phyloP scores from a whole-genome alignment of 2,329 filamentous ascomycete genomes.

The Hortaea werneckii region DNA sequence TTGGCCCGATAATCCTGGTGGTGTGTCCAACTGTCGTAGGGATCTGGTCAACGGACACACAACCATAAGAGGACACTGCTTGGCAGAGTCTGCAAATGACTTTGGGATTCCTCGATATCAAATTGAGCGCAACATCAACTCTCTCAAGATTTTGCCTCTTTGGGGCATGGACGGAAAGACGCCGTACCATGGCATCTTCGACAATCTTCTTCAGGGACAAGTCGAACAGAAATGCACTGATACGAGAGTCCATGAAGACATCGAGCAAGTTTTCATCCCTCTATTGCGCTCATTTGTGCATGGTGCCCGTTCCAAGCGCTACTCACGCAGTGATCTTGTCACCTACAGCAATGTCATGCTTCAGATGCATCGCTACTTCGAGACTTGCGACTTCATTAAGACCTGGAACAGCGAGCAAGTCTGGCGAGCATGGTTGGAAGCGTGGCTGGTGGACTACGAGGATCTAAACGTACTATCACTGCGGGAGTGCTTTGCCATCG shows the following conservation, averaged over 20 bases:
- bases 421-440: too few relatives aligned
- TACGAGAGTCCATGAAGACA: slow-evolving; percentile 26
- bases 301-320: too few relatives aligned
- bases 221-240: slow-evolving; percentile 26
- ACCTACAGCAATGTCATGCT: too few relatives aligned
- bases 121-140: slow-evolving; percentile 34
- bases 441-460: too few relatives aligned
- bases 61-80: slow-evolving; percentile 34
- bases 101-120: slow-evolving; percentile 34
- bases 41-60: slow-evolving; percentile 34
- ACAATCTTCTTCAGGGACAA: slow-evolving; percentile 31
- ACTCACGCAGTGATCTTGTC: too few relatives aligned
- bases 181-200: slow-evolving; percentile 32
- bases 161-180: slow-evolving; percentile 35
- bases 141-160: slow-evolving; percentile 32
- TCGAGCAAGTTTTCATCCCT: slow-evolving; percentile 26
- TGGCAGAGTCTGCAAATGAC: slow-evolving; percentile 34
- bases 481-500: too few relatives aligned
- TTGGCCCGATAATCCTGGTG: too few relatives aligned
- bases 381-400: too few relatives aligned
- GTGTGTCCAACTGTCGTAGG: slow-evolving; percentile 28
- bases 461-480: too few relatives aligned
- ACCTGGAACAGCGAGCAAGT: too few relatives aligned
- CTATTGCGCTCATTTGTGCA: too few relatives aligned
- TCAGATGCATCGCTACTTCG: too few relatives aligned